A percentile compares a stretch with the other conserved stretches of the same genome.
Conservation (phyloP, 2,329 filamentous ascomycete genomes). For the Aspergillus niger region DNA sequence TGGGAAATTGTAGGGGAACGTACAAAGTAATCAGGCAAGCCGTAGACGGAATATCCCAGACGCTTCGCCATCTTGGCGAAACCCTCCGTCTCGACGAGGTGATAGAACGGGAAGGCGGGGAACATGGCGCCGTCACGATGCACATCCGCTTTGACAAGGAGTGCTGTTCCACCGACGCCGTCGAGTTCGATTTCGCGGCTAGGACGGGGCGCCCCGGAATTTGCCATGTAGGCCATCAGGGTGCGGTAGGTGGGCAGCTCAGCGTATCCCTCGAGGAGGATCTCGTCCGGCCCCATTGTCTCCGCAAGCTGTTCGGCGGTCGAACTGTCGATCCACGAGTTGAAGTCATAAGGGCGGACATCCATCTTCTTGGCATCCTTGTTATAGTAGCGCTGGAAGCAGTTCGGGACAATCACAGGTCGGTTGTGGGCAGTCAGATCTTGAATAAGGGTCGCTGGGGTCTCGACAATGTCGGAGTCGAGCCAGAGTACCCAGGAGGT, state of each 20-base stretch:
- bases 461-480: constrained; percentile 88
- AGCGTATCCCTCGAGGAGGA: constrained; percentile 87
- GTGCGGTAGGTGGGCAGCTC: constrained; percentile 91
- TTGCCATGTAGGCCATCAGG: constrained; percentile 82
- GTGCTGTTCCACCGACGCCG: constrained; percentile 87
- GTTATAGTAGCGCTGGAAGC: constrained; percentile 85
- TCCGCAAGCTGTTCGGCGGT: constrained; percentile 73
- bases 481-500: constrained; percentile 98
- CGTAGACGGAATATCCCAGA: constrained; percentile 80
- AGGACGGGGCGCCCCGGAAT: constrained; percentile 54
- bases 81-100: constrained; percentile 95
- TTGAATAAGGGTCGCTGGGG: constrained; percentile 80
- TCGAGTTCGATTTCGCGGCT: constrained; percentile 75
- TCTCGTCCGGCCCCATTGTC: constrained; percentile 86
- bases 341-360: constrained; percentile 90
- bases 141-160: constrained; percentile 94
- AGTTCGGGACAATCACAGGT: constrained; percentile 92
- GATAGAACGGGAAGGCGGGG: constrained; percentile 92
- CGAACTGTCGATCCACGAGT: constrained; percentile 92
- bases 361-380: constrained; percentile 68
- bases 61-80: constrained; percentile 96
- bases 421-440: constrained; percentile 87
- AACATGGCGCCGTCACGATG: constrained; percentile 99
- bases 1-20: constrained; percentile 32
- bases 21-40: constrained; percentile 97